phyloP scores from a whole-genome alignment of 768 basidiomycete species.

The Tulasnella sp. region DNA sequence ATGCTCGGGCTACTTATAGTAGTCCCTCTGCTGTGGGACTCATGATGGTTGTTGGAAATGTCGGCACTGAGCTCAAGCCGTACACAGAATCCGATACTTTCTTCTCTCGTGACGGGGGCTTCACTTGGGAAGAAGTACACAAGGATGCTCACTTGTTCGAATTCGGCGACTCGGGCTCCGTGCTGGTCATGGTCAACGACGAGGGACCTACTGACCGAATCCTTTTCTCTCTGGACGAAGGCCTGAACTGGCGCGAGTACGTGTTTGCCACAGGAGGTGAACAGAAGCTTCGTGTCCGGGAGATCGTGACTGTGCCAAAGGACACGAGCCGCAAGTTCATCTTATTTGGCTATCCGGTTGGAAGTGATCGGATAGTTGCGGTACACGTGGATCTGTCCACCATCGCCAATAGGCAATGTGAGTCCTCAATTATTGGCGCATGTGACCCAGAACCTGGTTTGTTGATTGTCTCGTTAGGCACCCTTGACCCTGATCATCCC shows the following conservation, averaged over 20 bases:
- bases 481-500: slow-evolving; percentile 57
- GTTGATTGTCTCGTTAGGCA: slow-evolving; percentile 39
- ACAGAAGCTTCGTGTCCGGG: slow-evolving; percentile 59
- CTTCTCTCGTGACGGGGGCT: slow-evolving; percentile 91
- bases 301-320: slow-evolving; percentile 77
- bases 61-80: slow-evolving; percentile 67
- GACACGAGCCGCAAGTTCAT: slow-evolving; percentile 91
- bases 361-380: slow-evolving; percentile 42
- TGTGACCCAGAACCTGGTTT: slow-evolving; percentile 17
- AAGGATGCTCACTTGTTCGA: slow-evolving; percentile 98
- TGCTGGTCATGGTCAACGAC: slow-evolving; percentile 90
- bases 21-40: slow-evolving; percentile 86
- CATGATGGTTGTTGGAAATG: slow-evolving; percentile 93
- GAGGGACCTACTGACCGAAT: slow-evolving; percentile 86
- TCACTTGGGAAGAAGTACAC: slow-evolving; percentile 97
- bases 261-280: slow-evolving; percentile 40
- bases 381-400: slow-evolving; percentile 84
- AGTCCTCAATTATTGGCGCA: slow-evolving; percentile 25
- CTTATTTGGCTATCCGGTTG: slow-evolving; percentile 56
- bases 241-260: slow-evolving; percentile 79
- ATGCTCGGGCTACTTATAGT: slow-evolving; percentile 87
- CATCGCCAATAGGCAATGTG: slow-evolving; percentile 67
- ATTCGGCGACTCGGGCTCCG: slow-evolving; percentile 92
- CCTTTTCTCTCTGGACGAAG: slow-evolving; percentile 84
- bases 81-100: slow-evolving; percentile 91